phyloP scores from a whole-genome alignment of 805 yeast species.

The Yamadazyma tumulicola region DNA sequence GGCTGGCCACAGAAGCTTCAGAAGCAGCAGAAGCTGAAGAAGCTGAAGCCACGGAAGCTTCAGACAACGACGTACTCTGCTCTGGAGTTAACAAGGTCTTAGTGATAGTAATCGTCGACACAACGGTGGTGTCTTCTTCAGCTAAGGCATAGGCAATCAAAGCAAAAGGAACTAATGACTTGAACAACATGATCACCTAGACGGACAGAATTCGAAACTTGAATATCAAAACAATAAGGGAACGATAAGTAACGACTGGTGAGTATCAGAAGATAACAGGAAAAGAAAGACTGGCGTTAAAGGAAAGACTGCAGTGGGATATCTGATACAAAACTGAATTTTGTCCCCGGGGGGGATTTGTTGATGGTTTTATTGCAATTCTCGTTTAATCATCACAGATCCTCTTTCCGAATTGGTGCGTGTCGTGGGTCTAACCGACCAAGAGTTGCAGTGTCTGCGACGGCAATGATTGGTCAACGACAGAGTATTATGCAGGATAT shows the following conservation, averaged over 20 bases:
- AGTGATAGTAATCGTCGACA: slow-evolving; percentile 45
- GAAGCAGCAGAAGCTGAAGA: slow-evolving; percentile 15
- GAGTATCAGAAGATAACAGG: background rate
- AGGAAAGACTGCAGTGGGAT: slow-evolving; percentile 18
- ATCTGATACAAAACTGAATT: background rate
- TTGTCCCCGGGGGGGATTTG: slow-evolving; percentile 5
- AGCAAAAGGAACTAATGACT: slow-evolving; percentile 13
- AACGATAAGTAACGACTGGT: no score
- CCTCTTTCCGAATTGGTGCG: no score
- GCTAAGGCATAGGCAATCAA: slow-evolving; percentile 16
- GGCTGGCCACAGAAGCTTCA: slow-evolving; percentile 6
- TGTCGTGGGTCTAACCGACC: no score
- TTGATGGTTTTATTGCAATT: slow-evolving; percentile 9
- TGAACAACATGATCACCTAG: slow-evolving; percentile 14
- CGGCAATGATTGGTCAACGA: no score
- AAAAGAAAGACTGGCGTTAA: slow-evolving; percentile 5
- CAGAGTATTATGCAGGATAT: no score
- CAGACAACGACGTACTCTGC: slow-evolving; percentile 34
- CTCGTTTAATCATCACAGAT: no score
- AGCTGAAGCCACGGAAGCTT: slow-evolving; percentile 15
- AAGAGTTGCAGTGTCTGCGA: no score
- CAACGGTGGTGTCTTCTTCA: slow-evolving; percentile 36
- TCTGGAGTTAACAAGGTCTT: slow-evolving; percentile 45
- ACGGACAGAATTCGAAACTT: background rate
- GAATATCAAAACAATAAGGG: background rate